Percentiles rank a stretch among this genome's conserved stretches.
phyloP scores from a whole-genome alignment of 495 filamentous ascomycete genomes.

The Cercophora scortea region DNA sequence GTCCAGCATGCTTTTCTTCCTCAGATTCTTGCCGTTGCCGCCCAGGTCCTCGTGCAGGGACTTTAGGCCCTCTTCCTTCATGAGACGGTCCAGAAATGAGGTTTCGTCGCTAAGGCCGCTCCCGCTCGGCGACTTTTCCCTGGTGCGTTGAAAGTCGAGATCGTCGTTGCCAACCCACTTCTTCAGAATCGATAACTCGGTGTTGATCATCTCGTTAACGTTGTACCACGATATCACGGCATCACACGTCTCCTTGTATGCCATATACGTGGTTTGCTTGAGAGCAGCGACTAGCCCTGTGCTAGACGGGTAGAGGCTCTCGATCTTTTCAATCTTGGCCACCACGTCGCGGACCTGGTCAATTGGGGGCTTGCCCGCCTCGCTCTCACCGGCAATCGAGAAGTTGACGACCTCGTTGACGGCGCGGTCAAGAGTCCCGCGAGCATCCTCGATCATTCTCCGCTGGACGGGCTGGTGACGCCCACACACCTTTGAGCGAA shows the following conservation, averaged over 20 bases:
- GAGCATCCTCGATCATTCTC: conserved; percentile 74
- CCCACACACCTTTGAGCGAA: conserved; percentile 74
- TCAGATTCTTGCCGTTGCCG: conserved; percentile 25
- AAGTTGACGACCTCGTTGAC: conserved; percentile 88
- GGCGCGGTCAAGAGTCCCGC: conserved; percentile 55
- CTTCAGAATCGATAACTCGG: conserved; percentile 79
- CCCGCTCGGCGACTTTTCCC: conserved; percentile 42
- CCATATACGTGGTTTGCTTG: conserved; percentile 60
- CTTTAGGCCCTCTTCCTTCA: conserved; percentile 93
- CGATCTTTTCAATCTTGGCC: conserved; percentile 77
- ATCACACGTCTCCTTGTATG: conserved; percentile 72
- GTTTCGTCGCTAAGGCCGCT: conserved; percentile 76
- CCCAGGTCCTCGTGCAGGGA: conserved; percentile 72
- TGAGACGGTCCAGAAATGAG: conserved; percentile 91
- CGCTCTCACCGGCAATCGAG: conserved; percentile 85
- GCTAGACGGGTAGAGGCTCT: conserved; percentile 74
- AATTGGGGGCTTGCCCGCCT: conserved; percentile 76
- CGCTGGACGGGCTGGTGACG: conserved; percentile 74
- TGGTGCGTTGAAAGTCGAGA: conserved; percentile 74
- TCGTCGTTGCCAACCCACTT: conserved; percentile 96
- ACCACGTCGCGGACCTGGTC: conserved; percentile 88
- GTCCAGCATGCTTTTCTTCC: conserved; percentile 73
- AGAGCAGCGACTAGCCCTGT: conserved; percentile 63
- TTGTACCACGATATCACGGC: conserved; percentile 94
- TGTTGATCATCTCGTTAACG: conserved; percentile 96